Evolutionary conservation across 2,329 filamentous ascomycete genomes (phyloP), one percentile per base, ranked within the genome.

Genomic region (Nemania diffusa): DNA sequence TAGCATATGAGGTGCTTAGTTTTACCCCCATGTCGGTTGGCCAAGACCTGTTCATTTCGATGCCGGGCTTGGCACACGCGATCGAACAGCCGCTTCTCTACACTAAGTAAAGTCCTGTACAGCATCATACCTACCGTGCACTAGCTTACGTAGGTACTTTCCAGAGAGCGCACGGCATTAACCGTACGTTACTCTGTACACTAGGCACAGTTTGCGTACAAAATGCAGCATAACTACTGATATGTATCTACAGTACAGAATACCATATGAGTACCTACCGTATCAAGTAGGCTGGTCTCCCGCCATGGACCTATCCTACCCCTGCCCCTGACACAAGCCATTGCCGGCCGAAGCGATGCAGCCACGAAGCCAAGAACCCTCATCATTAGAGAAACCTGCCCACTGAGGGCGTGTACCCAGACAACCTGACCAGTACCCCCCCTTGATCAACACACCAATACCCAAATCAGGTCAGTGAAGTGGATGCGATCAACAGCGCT

Each of bases 331-430:
- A 11, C 26, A 22, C 40, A 29, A 58, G 32, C 46, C 56, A 48
- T 57, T 68, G 65, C 61, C 68, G 62, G 65, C 62, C 62, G 62
- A 62, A 52, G 62, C 20, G 29, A 57, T 44, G 37, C 57, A 55
- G 53, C 55, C 44, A 51, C 58, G 26, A 51, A 56, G 44, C 53
- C 52, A 57, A 57, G 37, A 26, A 40, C 50, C 48, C 58, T 58
- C 48, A 40, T 46, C 44, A 22, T 42, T 22, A 42, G n/a, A 46
- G 48, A 56, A 58, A 55, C 64, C 67, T 60, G 57, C 62, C 64
- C 34, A 56, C n/a, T n/a, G n/a, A n/a, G n/a, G n/a, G n/a, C n/a
- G n/a, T n/a, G n/a, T n/a, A n/a, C n/a, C n/a, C n/a, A n/a, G n/a
- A n/a, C n/a, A n/a, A n/a, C n/a, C n/a, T n/a, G n/a, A n/a, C n/a